Evolutionary conservation across 345 rosid species (phyloP), one percentile per base, ranked within the genome.

Genomic region (Ceriops tagal): DNA sequence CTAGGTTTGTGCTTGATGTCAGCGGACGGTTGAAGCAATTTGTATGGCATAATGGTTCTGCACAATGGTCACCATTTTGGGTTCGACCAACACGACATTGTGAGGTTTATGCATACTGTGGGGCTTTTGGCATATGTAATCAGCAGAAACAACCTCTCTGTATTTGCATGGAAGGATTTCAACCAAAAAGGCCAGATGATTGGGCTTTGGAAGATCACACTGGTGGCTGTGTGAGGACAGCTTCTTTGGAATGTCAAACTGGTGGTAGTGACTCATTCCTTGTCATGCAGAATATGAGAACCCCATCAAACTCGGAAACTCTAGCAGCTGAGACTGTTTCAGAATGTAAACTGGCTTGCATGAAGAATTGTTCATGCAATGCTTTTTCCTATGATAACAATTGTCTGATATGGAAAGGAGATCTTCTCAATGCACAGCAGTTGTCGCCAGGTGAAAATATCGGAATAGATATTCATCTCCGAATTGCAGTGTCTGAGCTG

Each of bases 331-430:
- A 0, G 3, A 56, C 49, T 8, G 32, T 43, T 15, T 37, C 28
- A 37, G 79, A 64, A 51, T 78, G 78, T 57, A 66, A 71, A 59
- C 58, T 47, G 2, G 28, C 64, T 31, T 74, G 78, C 67, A 59
- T 75, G 68, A 43, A 62, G 8, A 61, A 60, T 28, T 79, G 79
- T 65, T 53, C 76, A 22, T 79, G 79, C 55, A 71, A 61, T 39
- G 82, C 76, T 71, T 75, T 53, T 64, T 64, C 82, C 6, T 75
- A 60, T 39, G n/a, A 63, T 55, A 35, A 58, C 46, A 51, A 61
- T 9, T 75, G 82, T 51, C 64, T 22, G 4, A 58, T 71, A 53
- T 78, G 76, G 82, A 13, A 9, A 13, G 71, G 55, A 53, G 56
- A 73, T 32, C 53, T 77, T 32, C 47, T 59, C 65, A 5, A 56